Base-by-base conservation (phyloP, 768 basidiomycete genomes). In the Dioszegia hungarica region DNA sequence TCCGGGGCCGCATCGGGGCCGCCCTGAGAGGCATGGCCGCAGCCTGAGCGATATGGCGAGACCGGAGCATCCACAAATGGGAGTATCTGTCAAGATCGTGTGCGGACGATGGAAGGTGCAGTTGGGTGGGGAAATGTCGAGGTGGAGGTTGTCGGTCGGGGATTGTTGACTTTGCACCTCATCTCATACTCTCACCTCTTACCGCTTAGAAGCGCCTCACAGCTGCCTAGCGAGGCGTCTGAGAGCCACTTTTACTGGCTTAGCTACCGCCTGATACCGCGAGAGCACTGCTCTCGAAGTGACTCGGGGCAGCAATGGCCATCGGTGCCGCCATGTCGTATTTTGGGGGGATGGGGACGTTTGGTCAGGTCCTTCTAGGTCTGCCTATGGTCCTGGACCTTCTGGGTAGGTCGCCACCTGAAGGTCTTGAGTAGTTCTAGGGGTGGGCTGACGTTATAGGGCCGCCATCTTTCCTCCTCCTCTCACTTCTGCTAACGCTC, bases 401-500 rank as follows among this genome's bases (percentile, higher is more conserved):
- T 12, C 64, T 77, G 29, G 76, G 70, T 70, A 43, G 12, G 61
- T 57, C 19, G 2, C 24, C 14, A 24, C 1, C 25, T n/a, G n/a
- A n/a, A n/a, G n/a, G n/a, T n/a, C n/a, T n/a, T n/a, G n/a, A n/a
- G n/a, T n/a, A n/a, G n/a, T n/a, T n/a, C n/a, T n/a, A n/a, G n/a
- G n/a, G n/a, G n/a, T n/a, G n/a, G n/a, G 24, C 22, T 37, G 12
- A 24, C 19, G 28, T 24, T 22, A n/a, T 51, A 68, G 70, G 76
- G 11, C 69, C 73, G 19, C 71, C 72, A 8, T 74, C 72, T 3
- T 77, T 77, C 64, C 72, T 77, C 28, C 62, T 77, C 5, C 70
- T 75, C 3, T 77, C 77, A 3, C 70, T 77, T 0, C 59, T 77
- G 14, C 66, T 77, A 45, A 68, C 68, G 15, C 39, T 68, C 15